Percentiles rank a stretch among this genome's conserved stretches.
Evolutionary conservation across 208 protist genomes (phyloP).

Genomic region (Leishmania tropica): DNA sequence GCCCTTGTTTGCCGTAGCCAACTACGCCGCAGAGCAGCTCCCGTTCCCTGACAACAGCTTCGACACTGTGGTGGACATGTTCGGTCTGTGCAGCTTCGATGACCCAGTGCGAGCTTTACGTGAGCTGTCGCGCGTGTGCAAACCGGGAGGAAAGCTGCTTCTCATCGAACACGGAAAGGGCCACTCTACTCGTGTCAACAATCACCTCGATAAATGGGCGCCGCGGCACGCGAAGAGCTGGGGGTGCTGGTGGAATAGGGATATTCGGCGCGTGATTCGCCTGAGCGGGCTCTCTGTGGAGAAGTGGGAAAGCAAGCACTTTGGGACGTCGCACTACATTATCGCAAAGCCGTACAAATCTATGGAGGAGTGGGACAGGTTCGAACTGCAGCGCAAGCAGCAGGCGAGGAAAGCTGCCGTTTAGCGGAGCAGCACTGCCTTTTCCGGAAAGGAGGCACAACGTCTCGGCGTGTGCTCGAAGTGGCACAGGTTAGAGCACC

Average conservation of each 20-base stretch:
- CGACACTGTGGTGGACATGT: constrained; percentile 92
- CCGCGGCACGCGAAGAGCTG: constrained; percentile 80
- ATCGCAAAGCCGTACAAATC: constrained; percentile 82
- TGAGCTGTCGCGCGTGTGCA: constrained; percentile 91
- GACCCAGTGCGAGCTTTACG: constrained; percentile 86
- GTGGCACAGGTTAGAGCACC: background rate
- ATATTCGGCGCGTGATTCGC: constrained; percentile 76
- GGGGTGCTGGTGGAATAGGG: constrained; percentile 92
- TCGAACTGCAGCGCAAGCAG: constrained; percentile 22
- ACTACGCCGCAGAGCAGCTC: constrained; percentile 82
- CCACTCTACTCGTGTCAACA: constrained; percentile 65
- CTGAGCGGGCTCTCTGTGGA: constrained; percentile 68
- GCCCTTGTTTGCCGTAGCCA: constrained; percentile 70
- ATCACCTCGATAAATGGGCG: constrained; percentile 86
- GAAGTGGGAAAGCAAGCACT: constrained; percentile 78
- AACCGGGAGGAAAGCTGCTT: constrained; percentile 84
- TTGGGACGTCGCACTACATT: constrained; percentile 89
- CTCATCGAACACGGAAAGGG: constrained; percentile 90
- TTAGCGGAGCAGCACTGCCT: background rate
- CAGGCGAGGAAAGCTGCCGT: constrained; percentile 12
- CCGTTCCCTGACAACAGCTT: constrained; percentile 89
- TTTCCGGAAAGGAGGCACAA: background rate
- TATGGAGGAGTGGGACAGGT: constrained; percentile 71
- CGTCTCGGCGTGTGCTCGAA: background rate
- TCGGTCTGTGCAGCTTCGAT: constrained; percentile 92